Conservation (phyloP, 192 early-diverging fungal species). For the Linderina pennispora region DNA sequence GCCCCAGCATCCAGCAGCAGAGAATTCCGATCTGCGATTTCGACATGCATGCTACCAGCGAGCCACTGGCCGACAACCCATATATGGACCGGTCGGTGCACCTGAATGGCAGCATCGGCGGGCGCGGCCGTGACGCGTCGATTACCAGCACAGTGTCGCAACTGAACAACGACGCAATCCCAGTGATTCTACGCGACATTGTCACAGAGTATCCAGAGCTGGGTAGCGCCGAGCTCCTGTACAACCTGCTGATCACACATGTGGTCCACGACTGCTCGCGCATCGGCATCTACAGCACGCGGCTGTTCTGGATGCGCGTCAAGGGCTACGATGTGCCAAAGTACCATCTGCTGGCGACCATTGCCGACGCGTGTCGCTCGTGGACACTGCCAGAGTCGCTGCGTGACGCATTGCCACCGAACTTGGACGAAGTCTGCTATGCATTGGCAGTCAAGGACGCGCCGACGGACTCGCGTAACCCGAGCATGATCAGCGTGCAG, state of each 20-base stretch:
- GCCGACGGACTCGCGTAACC: conserved; percentile 8
- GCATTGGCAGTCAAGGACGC: conserved; percentile 24
- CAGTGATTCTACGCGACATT: conserved; percentile 27
- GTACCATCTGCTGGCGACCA: conserved; percentile 36
- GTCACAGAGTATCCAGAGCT: conserved; percentile 41
- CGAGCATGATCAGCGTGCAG: conserved; percentile 17
- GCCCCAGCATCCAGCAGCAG: neutral
- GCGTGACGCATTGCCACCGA: conserved; percentile 37
- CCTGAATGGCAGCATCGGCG: too few relatives aligned
- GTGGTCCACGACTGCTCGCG: conserved; percentile 47
- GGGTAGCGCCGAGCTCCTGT: conserved; percentile 41
- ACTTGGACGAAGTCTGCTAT: conserved; percentile 43
- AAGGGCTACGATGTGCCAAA: conserved; percentile 35
- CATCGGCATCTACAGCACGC: conserved; percentile 40
- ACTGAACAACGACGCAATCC: conserved; percentile 41
- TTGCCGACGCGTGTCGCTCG: conserved; percentile 43
- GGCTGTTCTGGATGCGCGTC: conserved; percentile 45
- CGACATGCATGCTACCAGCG: too few relatives aligned
- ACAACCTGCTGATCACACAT: conserved; percentile 45
- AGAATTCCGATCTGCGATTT: conserved; percentile 1
- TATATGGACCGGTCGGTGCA: too few relatives aligned
- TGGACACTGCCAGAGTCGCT: conserved; percentile 44
- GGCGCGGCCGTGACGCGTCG: too few relatives aligned
- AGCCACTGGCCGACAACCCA: too few relatives aligned
- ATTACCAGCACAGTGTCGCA: conserved; percentile 20